phyloP scores from a whole-genome alignment of 345 rosid species.

The Nasturtium officinale region DNA sequence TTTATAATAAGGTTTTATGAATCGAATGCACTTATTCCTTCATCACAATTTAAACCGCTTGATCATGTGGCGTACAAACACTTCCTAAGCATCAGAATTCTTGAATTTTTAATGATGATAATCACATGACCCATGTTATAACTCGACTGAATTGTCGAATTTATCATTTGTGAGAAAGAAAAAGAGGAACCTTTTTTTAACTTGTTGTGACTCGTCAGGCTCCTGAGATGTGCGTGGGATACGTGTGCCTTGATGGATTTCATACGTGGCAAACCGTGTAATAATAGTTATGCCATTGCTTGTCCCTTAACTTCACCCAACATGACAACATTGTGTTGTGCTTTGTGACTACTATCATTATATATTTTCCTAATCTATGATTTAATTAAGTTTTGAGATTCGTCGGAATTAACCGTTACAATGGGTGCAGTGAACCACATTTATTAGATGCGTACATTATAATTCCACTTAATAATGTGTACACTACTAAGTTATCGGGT shows the following conservation, averaged over 20 bases:
- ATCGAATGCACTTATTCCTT: background rate
- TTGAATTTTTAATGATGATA: background rate
- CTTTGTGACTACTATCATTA: conserved; percentile 21
- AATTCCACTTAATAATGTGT: background rate
- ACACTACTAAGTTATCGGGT: background rate
- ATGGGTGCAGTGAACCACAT: conserved; percentile 8
- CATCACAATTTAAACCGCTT: background rate
- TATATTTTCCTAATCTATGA: background rate
- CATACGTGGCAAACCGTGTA: conserved; percentile 13
- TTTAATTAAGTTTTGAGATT: background rate
- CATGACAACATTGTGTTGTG: conserved; percentile 20
- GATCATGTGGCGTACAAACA: conserved; percentile 31
- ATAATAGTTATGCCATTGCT: too few species aligned
- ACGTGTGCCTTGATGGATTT: conserved; percentile 5
- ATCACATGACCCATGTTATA: conserved; percentile 41
- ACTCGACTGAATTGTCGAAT: conserved; percentile 24
- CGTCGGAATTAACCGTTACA: conserved; percentile 19
- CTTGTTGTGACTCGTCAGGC: background rate
- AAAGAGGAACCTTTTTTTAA: background rate
- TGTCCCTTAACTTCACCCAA: conserved; percentile 25
- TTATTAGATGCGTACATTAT: background rate
- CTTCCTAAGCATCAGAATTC: background rate
- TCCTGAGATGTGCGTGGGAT: background rate
- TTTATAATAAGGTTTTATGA: conserved; percentile 8
- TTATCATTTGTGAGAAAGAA: background rate